Base-by-base conservation (phyloP, 495 filamentous ascomycete genomes). In the Penicillium argentinense region DNA sequence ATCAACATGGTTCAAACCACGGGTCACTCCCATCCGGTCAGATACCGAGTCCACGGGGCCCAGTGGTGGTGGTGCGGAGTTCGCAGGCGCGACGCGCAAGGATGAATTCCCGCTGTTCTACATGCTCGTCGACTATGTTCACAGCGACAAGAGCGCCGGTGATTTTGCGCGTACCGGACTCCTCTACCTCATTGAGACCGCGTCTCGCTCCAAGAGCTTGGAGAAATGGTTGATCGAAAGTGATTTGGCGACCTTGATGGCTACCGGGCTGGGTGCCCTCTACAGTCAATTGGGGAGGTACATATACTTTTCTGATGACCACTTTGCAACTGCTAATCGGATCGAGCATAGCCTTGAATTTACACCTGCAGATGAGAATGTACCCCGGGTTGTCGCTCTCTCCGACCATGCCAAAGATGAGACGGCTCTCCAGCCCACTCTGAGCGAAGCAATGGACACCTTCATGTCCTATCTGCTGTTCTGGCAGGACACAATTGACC, bases 191-290 rank as follows among this genome's bases (percentile, higher is more conserved):
- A 95, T 97, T 52, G 93, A 97, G 66, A 87, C 89, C 2, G 89
- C 92, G 2, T 91, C 89, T 2, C 84, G 82, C 42, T 95, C 89
- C 0, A 77, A 83, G 24, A 76, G 80, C 29, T 64, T 99, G 38
- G 95, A 97, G 67, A 85, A 87, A 56, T 99, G 93, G 93, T 83
- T 99, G 37, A 89, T 97, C 36, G 89, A 95, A 59, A 97, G 92
- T 63, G 95, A 99, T 63, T 76, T 99, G 28, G 91, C 95, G 2
- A 97, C 95, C 0, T 64, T 97, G 45, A 97, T 99, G 93, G 93
- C 93, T 11, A 96, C 88, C 8, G 93, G 95, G 6, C 68, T 99
- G 23, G 95, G 95, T 22, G 93, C 93, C 36, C 72, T 97, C 39
- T 99, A 99, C 68, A 97, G 93, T 60, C 95, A 97, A 61, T 77